Evolutionary conservation across 495 filamentous ascomycete species (phyloP).

Genomic region (Thozetella sp.): DNA sequence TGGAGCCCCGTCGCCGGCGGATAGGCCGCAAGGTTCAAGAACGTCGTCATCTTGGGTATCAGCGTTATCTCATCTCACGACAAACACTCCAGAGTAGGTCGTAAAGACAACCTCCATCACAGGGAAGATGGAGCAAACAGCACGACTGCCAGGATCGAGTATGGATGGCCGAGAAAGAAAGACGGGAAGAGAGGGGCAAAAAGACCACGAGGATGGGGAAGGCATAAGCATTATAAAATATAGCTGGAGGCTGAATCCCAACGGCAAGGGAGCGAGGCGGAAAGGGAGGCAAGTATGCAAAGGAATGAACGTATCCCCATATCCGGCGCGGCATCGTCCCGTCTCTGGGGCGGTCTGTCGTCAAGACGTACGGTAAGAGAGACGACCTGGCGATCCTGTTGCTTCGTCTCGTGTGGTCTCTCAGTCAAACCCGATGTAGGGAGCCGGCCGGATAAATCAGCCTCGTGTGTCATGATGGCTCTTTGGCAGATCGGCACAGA

Average conservation of each 20-base stretch:
- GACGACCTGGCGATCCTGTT: conserved; percentile 25
- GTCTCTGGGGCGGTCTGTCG: conserved; percentile 12
- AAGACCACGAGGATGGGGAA: conserved; percentile 8
- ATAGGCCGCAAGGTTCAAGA: conserved; percentile 12
- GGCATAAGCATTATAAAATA: conserved; percentile 24
- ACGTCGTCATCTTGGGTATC: conserved; percentile 20
- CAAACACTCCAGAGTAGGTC: conserved; percentile 14
- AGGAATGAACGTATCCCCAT: conserved; percentile 11
- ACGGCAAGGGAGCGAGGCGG: conserved; percentile 9
- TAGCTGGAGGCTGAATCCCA: conserved; percentile 13
- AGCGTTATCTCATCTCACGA: conserved; percentile 25
- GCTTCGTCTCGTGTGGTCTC: conserved; percentile 17
- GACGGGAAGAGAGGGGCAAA: conserved; percentile 7
- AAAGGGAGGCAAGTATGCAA: conserved; percentile 5
- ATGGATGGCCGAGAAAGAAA: neutral
- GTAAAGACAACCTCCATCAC: conserved; percentile 16
- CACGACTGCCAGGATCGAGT: neutral
- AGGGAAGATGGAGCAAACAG: conserved; percentile 5
- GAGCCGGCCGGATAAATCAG: conserved; percentile 34
- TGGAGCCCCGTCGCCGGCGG: conserved; percentile 31
- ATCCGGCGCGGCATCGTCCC: conserved; percentile 17
- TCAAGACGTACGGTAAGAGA: conserved; percentile 10
- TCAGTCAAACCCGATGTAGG: conserved; percentile 16
- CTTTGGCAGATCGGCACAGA: conserved; percentile 21
- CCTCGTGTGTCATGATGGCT: conserved; percentile 33